Evolutionary conservation across 73 alveolate genomes (phyloP).

Genomic region (Tetrahymena malaccensis): DNA sequence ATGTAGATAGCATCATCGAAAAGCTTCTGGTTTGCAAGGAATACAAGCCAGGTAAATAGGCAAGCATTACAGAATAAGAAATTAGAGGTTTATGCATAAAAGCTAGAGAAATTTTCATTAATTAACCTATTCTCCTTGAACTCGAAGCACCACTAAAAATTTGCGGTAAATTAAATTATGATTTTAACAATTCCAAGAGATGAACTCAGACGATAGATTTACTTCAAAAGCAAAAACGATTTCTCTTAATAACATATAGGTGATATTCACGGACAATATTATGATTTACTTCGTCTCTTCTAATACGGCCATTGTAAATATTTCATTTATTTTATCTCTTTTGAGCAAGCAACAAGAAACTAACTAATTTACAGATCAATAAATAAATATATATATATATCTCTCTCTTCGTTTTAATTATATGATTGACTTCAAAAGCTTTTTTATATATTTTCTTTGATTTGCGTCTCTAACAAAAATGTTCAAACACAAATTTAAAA

Average conservation of each 20-base stretch:
- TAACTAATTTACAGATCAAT: conserved; percentile 27
- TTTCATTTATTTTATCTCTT: conserved; percentile 75
- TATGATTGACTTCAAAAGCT: background rate
- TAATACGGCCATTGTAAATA: conserved; percentile 91
- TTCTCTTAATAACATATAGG: background rate
- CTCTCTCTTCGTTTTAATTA: background rate
- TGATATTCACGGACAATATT: conserved; percentile 41
- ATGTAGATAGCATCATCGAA: conserved; percentile 80
- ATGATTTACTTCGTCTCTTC: conserved; percentile 54
- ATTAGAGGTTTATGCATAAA: conserved; percentile 75
- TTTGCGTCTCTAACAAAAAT: background rate
- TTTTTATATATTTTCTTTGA: background rate
- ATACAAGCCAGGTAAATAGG: conserved; percentile 85
- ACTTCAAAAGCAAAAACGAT: background rate
- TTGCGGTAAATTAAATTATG: conserved; percentile 15
- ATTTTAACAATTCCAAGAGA: background rate
- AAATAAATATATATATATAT: conserved; percentile 70
- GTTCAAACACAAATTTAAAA: background rate
- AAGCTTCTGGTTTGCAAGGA: conserved; percentile 85
- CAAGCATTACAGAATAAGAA: conserved; percentile 78
- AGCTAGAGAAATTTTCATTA: conserved; percentile 74
- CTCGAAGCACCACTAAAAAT: conserved; percentile 67
- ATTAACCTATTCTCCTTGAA: conserved; percentile 74
- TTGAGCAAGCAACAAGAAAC: conserved; percentile 36
- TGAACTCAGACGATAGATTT: background rate